These are phyloP conservation scores for Cystofilobasidium bisporidii DNA, from an alignment of 768 basidiomycete species.

Conservation along the genomic window DNA sequence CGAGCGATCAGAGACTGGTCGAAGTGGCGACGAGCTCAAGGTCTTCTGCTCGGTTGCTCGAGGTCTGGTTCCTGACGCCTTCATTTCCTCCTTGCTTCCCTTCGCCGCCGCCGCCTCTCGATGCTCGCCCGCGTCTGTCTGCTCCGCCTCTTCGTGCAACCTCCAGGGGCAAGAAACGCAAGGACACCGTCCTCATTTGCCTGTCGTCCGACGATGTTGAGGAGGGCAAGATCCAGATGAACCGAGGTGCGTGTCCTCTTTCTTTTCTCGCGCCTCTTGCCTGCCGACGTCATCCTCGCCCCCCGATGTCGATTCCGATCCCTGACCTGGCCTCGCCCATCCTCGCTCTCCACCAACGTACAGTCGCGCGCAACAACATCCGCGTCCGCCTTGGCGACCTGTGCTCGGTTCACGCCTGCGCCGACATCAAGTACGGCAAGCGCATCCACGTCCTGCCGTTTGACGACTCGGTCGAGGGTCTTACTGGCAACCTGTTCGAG, in stretches of 20 bases:
- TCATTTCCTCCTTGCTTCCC: too few species aligned
- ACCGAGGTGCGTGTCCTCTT: constrained; percentile 61
- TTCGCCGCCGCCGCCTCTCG: too few species aligned
- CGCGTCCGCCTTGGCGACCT: constrained; percentile 96
- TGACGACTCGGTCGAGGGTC: constrained; percentile 91
- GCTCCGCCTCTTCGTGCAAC: constrained; percentile 11
- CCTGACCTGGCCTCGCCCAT: not conserved
- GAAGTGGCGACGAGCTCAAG: too few species aligned
- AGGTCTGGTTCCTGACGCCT: too few species aligned
- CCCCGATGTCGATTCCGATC: not conserved
- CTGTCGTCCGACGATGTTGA: constrained; percentile 92
- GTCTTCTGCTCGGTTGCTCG: too few species aligned
- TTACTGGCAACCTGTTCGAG: constrained; percentile 96
- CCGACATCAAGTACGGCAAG: constrained; percentile 98
- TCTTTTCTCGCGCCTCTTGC: not conserved
- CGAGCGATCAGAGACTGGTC: too few species aligned
- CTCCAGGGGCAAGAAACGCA: constrained; percentile 85
- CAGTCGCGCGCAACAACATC: constrained; percentile 95
- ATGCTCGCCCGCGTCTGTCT: too few species aligned
- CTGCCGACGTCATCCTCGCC: not conserved
- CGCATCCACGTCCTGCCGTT: constrained; percentile 93
- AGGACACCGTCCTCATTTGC: constrained; percentile 95
- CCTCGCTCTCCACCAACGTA: not conserved
- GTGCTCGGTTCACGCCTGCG: constrained; percentile 88
- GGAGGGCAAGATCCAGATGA: constrained; percentile 94